Conservation (phyloP, 768 basidiomycete genomes). For the Auricularia auricula-judae region DNA sequence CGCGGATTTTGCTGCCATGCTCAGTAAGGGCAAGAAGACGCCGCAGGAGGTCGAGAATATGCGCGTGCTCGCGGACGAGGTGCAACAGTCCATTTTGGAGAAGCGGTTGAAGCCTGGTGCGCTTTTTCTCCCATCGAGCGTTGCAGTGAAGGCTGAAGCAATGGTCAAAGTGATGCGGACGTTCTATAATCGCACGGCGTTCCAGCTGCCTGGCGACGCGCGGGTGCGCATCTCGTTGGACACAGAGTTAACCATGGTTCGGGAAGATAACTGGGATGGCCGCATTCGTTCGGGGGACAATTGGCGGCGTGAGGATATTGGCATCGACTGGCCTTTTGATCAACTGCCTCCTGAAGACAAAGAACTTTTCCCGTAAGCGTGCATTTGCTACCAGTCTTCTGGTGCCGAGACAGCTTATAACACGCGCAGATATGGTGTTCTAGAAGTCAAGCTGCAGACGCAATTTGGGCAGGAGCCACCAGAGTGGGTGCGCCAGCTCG, state of each 20-base stretch:
- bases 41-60: slow-evolving; percentile 85
- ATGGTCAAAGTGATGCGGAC: slow-evolving; percentile 70
- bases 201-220: slow-evolving; percentile 98
- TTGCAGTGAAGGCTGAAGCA: background rate
- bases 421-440: slow-evolving; percentile 53
- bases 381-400: slow-evolving; percentile 18
- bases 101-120: slow-evolving; percentile 74
- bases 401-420: no score
- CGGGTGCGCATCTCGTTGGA: slow-evolving; percentile 97
- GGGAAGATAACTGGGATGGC: slow-evolving; percentile 97
- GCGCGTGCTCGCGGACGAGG: slow-evolving; percentile 95
- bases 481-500: slow-evolving; percentile 92
- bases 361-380: slow-evolving; percentile 72
- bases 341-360: slow-evolving; percentile 67
- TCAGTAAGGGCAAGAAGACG: slow-evolving; percentile 84
- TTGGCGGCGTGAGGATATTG: slow-evolving; percentile 91
- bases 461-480: slow-evolving; percentile 94
- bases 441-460: slow-evolving; percentile 96
- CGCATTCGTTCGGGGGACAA: slow-evolving; percentile 64
- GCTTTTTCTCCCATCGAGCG: slow-evolving; percentile 13
- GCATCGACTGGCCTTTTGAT: slow-evolving; percentile 84
- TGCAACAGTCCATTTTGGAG: slow-evolving; percentile 82
- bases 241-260: slow-evolving; percentile 86
- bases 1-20: slow-evolving; percentile 77
- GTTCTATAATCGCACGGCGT: slow-evolving; percentile 98